Conservation (phyloP, 192 early-diverging fungal species). For the Phlyctochytrium bullatum region DNA sequence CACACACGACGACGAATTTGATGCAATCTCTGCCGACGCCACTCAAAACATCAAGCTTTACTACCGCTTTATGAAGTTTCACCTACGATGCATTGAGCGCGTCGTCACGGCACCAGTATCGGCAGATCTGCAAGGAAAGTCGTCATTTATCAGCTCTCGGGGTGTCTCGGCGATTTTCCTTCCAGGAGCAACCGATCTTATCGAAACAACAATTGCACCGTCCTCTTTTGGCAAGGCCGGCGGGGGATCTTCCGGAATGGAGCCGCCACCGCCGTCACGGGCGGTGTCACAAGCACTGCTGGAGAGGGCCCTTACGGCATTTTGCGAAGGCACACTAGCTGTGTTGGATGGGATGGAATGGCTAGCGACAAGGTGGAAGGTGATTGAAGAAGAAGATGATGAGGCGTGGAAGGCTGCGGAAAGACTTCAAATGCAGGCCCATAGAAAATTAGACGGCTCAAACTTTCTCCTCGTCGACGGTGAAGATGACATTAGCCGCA, state of each 20-base stretch:
- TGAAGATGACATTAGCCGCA: conserved; percentile 2
- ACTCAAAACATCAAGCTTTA: conserved; percentile 65
- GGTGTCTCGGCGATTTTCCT: background rate
- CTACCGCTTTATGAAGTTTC: conserved; percentile 67
- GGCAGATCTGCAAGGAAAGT: conserved; percentile 2
- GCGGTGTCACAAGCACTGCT: conserved; percentile 33
- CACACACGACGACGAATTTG: conserved; percentile 3
- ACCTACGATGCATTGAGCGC: conserved; percentile 61
- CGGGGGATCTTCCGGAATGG: background rate
- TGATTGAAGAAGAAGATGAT: background rate
- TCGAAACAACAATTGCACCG: background rate
- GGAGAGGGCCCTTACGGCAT: conserved; percentile 58
- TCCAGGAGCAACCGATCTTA: conserved; percentile 3
- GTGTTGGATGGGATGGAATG: conserved; percentile 79
- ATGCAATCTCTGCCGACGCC: conserved; percentile 39
- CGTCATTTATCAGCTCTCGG: conserved; percentile 2
- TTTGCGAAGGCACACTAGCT: conserved; percentile 69
- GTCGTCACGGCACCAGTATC: conserved; percentile 35
- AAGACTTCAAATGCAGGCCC: conserved; percentile 8
- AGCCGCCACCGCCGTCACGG: conserved; percentile 14
- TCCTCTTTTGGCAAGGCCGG: background rate
- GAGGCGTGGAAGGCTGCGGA: conserved; percentile 2
- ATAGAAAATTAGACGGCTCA: conserved; percentile 22
- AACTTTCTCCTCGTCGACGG: conserved; percentile 8
- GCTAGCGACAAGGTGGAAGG: conserved; percentile 34